phyloP scores from a whole-genome alignment of 1,284 basidiomycete species.

The Pyrrhoderma noxium region DNA sequence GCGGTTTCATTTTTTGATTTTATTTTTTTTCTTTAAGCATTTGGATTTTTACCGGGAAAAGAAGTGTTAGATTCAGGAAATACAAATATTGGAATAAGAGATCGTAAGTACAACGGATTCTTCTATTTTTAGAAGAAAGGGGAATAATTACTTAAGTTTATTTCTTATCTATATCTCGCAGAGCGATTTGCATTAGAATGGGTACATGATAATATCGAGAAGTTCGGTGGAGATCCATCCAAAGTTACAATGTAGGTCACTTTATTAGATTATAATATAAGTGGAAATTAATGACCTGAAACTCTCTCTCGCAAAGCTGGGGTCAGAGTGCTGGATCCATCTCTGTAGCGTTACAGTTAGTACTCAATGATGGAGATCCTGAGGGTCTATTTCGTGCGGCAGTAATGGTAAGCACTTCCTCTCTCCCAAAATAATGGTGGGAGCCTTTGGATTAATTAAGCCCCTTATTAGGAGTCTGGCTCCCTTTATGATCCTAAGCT shows the following conservation, averaged over 20 bases:
- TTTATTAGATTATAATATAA: too few relatives aligned
- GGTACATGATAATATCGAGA: slow-evolving; percentile 36
- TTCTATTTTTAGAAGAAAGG: too few relatives aligned
- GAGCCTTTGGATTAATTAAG: too few relatives aligned
- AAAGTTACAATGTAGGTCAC: slow-evolving; percentile 29
- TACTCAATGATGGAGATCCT: slow-evolving; percentile 41
- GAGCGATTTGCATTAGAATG: slow-evolving; percentile 39
- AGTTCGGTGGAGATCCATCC: slow-evolving; percentile 38
- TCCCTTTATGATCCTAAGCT: slow-evolving; percentile 5
- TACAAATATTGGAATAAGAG: slow-evolving; percentile 38
- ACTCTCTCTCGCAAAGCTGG: too few relatives aligned
- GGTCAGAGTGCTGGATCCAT: slow-evolving; percentile 56
- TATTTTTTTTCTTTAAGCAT: slow-evolving; percentile 20
- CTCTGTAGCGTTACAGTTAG: slow-evolving; percentile 48
- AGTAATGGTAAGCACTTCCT: slow-evolving; percentile 2
- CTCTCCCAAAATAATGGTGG: too few relatives aligned
- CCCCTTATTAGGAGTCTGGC: too few relatives aligned
- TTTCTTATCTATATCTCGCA: too few relatives aligned
- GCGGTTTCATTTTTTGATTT: too few relatives aligned
- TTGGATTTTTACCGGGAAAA: slow-evolving; percentile 45
- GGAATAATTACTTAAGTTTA: too few relatives aligned
- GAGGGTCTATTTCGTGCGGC: slow-evolving; percentile 20
- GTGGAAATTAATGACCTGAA: too few relatives aligned
- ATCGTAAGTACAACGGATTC: slow-evolving; percentile 23
- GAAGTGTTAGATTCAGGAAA: slow-evolving; percentile 30